Conservation (phyloP, 192 early-diverging fungal genomes). For the Podila clonocystis region DNA sequence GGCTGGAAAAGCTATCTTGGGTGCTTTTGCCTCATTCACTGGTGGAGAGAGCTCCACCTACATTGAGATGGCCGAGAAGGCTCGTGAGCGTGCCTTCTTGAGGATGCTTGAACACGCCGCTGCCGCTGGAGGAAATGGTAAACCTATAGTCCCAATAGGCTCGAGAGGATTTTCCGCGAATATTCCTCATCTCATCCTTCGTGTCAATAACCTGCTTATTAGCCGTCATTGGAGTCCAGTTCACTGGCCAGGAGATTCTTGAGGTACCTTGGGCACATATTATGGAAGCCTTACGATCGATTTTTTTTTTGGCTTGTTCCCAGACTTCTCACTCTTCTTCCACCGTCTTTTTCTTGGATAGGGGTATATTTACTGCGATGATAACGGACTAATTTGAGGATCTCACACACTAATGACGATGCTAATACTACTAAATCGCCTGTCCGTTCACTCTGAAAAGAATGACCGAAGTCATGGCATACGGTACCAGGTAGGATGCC, state of each 20-base stretch:
- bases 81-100: constrained; percentile 46
- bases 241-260: constrained; percentile 13
- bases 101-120: constrained; percentile 45
- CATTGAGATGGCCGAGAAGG: constrained; percentile 51
- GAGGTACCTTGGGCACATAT: constrained; percentile 6
- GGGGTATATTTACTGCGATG: too few relatives aligned
- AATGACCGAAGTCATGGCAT: constrained; percentile 51
- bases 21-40: constrained; percentile 42
- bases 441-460: background rate
- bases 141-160: too few relatives aligned
- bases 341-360: too few relatives aligned
- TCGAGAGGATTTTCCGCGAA: too few relatives aligned
- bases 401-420: too few relatives aligned
- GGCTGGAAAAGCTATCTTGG: constrained; percentile 44
- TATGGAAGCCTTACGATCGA: too few relatives aligned
- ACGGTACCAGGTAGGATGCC: constrained; percentile 13
- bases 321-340: too few relatives aligned
- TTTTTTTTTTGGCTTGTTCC: too few relatives aligned
- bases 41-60: constrained; percentile 44
- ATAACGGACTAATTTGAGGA: too few relatives aligned
- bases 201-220: too few relatives aligned
- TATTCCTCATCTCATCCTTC: too few relatives aligned
- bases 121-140: constrained; percentile 43
- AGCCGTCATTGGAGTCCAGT: constrained; percentile 2
- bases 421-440: too few relatives aligned